These are phyloP conservation scores for Silene conica DNA, from an alignment of 148 eudicot species.

Conservation along the genomic window DNA sequence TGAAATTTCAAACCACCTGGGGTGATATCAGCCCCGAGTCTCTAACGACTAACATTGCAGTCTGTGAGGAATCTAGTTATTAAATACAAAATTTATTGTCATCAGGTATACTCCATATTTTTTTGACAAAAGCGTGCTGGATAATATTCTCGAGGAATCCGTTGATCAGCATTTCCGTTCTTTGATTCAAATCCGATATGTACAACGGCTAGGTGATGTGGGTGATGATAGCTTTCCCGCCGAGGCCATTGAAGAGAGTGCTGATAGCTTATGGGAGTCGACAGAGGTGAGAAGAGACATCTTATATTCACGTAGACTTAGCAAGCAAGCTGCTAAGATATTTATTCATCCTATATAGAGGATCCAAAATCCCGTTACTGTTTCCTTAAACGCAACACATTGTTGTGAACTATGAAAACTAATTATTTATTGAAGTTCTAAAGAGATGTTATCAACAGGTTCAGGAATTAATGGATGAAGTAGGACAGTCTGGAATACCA, in stretches of 20 bases:
- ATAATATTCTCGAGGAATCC: conserved; percentile 89
- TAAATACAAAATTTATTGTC: conserved; percentile 12
- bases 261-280: conserved; percentile 72
- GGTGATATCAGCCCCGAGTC: not conserved
- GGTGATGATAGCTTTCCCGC: conserved; percentile 66
- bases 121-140: conserved; percentile 79
- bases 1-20: not conserved
- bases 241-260: conserved; percentile 69
- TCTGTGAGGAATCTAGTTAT: not conserved
- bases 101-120: conserved; percentile 94
- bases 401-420: not conserved
- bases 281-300: conserved; percentile 55
- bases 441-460: conserved; percentile 36
- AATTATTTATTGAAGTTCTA: not conserved
- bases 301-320: not conserved
- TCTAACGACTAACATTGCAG: not conserved
- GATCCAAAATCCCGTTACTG: not conserved
- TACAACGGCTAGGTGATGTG: conserved; percentile 66
- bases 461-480: conserved; percentile 72
- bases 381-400: not conserved
- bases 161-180: conserved; percentile 82
- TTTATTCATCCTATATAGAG: not conserved
- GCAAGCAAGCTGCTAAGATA: not conserved
- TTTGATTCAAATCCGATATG: conserved; percentile 66
- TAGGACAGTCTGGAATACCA: conserved; percentile 66